Base-by-base conservation (phyloP, 2,329 filamentous ascomycete genomes). In the Lecanicillium sp. region DNA sequence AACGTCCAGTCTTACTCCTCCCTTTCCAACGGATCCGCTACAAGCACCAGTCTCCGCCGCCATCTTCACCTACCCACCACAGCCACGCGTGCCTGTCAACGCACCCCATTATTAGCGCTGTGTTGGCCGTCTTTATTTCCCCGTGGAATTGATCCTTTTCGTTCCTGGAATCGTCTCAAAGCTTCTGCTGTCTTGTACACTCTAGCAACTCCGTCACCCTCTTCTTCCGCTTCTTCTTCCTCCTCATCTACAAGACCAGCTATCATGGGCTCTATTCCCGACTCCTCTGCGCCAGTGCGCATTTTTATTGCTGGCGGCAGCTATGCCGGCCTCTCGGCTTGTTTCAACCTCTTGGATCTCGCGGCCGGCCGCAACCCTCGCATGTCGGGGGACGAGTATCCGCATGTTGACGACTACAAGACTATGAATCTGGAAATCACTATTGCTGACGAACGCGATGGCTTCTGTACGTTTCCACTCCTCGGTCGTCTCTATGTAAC, bases 391-490 rank as follows among this genome's bases (percentile, higher is more conserved):
- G 48, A 56, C 25, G 51, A 51, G n/a, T 64, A 64, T 39, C 42
- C 45, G 31, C 60, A 70, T 52, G 48, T 68, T 49, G 47, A 61
- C 46, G 51, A 60, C 20, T 53, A 65, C 15, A 63, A 65, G 32
- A 66, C 64, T 17, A 64, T 81, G 32, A 68, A 75, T 2, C 59
- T 85, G 12, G 72, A 86, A 28, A 78, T 89, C 36, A 87, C 81
- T 16, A 71, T 89, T 16, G 77, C 85, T 17, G 83, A 89, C 50
- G 82, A 88, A 57, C 68, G 82, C n/a, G 84, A 89, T 64, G 85
- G 85, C n/a, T 88, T 78, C 56, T 88, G 83, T 88, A 65, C 50
- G 80, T 60, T 7, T 47, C 30, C 6, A 14, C n/a, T n/a, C n/a
- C n/a, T n/a, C n/a, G 16, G 14, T 9, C 13, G 2, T 29, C 28